Evolutionary conservation across 768 basidiomycete genomes (phyloP), one percentile per base, ranked within the genome.

Genomic region (Imleria badia): DNA sequence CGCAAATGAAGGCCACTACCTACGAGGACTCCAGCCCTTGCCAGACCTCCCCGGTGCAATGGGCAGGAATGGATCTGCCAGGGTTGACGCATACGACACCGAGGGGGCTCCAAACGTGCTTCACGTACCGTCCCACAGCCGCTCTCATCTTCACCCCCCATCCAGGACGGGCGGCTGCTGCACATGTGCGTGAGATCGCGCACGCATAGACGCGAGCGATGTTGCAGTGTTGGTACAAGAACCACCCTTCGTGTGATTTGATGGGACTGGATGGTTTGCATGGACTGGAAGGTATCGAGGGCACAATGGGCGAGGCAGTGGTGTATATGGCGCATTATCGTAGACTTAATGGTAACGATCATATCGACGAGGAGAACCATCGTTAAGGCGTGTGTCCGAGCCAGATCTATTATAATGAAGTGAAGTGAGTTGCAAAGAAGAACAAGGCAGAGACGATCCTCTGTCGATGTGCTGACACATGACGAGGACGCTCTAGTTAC

Each of bases 311-410:
- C 5, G 58, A 56, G 1, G 61, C 13, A 0, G 45, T 62, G 0
- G 79, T 77, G 66, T 90, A 90, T 2, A 84, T 60, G 14, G 82
- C 73, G 36, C 81, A 78, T 74, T 78, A 59, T 90, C 87, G 54
- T 81, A 85, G 0, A 75, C 68, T 44, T 80, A n/a, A n/a, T n/a
- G n/a, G 77, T 8, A 87, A 91, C 84, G 5, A 91, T 70, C 48
- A 89, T 66, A 2, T 84, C 90, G n/a, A 85, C 76, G 3, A 90
- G 63, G 36, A 73, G 67, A 17, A 88, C 83, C 3, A 70, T 81
- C 89, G 75, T 67, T 88, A 91, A 5, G 90, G 90, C 1, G 86
- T 76, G 17, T 83, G 72, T 11, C 87, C 86, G 14, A 92, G 71
- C 85, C 86, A 86, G 66, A 78, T 73, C 86, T n/a, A n/a, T n/a